Evolutionary conservation across 2,329 filamentous ascomycete species (phyloP), one percentile per base, ranked within the genome.

Genomic region (Fusarium gaditjirri): DNA sequence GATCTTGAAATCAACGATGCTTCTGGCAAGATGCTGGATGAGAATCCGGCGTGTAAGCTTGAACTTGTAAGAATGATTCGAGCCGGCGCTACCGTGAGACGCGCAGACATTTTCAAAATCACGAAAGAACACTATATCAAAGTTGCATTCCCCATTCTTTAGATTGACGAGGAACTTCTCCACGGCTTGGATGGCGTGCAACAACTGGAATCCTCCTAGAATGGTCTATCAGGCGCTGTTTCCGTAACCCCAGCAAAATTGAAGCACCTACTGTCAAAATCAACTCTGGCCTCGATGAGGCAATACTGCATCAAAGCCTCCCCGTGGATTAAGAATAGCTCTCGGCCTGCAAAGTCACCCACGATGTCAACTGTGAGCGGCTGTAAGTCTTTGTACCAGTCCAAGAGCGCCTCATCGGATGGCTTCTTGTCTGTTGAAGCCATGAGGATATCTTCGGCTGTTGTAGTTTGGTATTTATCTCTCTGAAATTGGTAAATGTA

Each of bases 401-500:
- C 14, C 27, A 47, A 2, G 6, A 47, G 44, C 9, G 44, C 27
- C 44, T 47, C 44, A 27, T 31, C 44, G 27, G 27, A n/a, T 31
- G 27, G 1, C 21, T 47, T 47, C 27, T 8, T 31, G 13, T 6
- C 7, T n/a, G 44, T 5, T 2, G 27, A 47, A 47, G 27, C 44
- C 44, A 47, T 47, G 13, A 31, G 0, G 21, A 31, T 47, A 17
- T 11, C 13, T 47, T 47, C 13, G 3, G 27, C 6, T 47, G 27
- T 17, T n/a, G 6, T 12, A n/a, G 4, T 21, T 47, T 8, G 7
- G 21, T 12, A 12, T 12, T 29, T n/a, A 16, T 31, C n/a, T 47
- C 21, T 47, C 13, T 6, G 0, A 0, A 31, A 31, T 5, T 8
- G 13, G 0, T 8, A 14, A 6, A 6, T 12, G 21, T 4, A 47